Evolutionary conservation across 1,139 yeast species (phyloP).

Genomic region (Eremothecium gossypii): DNA sequence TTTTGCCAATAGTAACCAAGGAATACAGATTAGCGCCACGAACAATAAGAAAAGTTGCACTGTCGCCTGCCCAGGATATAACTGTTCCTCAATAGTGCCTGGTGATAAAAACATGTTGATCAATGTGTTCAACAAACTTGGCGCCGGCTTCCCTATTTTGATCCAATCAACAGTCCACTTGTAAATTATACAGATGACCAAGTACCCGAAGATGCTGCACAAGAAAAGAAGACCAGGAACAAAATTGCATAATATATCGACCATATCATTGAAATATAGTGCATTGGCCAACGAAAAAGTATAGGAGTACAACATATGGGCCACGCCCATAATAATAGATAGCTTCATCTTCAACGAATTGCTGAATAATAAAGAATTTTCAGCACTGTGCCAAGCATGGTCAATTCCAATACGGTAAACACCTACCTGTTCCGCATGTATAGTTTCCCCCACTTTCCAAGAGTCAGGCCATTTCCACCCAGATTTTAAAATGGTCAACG

Average conservation of each 20-base stretch:
- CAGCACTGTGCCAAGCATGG: conserved; percentile 96
- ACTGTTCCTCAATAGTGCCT: conserved; percentile 72
- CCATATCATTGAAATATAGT: conserved; percentile 57
- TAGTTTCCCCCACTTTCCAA: conserved; percentile 52
- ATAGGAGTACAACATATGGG: conserved; percentile 89
- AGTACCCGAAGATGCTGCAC: conserved; percentile 93
- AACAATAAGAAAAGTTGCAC: conserved; percentile 68
- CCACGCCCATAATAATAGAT: conserved; percentile 88
- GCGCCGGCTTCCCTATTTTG: conserved; percentile 65
- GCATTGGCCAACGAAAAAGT: conserved; percentile 79
- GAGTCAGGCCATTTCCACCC: conserved; percentile 90
- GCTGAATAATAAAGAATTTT: conserved; percentile 78
- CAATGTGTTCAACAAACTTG: conserved; percentile 88
- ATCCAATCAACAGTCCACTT: conserved; percentile 96
- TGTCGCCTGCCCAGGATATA: conserved; percentile 75
- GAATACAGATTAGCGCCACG: conserved; percentile 81
- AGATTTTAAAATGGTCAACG: conserved; percentile 74
- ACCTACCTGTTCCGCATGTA: conserved; percentile 56
- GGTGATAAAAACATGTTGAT: conserved; percentile 95
- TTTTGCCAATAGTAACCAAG: conserved; percentile 83
- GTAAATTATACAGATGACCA: conserved; percentile 73
- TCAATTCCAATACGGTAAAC: conserved; percentile 82
- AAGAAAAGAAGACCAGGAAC: conserved; percentile 88
- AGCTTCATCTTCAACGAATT: conserved; percentile 96
- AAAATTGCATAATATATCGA: conserved; percentile 88